Conservation (phyloP, 2,329 filamentous ascomycete species). For the Xenosphaeropsis pyriputrescens region DNA sequence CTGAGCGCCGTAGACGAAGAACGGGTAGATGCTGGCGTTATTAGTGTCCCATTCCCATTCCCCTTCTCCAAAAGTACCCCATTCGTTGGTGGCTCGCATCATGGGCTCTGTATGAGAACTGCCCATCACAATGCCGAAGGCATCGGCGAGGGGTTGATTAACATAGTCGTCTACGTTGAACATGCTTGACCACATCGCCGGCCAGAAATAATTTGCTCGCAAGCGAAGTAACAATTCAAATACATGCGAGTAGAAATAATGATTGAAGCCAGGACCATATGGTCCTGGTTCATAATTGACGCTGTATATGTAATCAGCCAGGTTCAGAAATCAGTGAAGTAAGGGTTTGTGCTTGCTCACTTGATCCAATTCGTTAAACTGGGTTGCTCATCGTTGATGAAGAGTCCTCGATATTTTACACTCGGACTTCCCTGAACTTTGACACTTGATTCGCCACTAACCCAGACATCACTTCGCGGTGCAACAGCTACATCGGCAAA, state of each 20-base stretch:
- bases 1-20: slow-evolving; percentile 51
- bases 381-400: slow-evolving; percentile 46
- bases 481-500: slow-evolving; percentile 37
- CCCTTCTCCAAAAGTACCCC: slow-evolving; percentile 33
- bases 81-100: slow-evolving; percentile 45
- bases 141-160: slow-evolving; percentile 55
- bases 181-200: slow-evolving; percentile 55
- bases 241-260: slow-evolving; percentile 53
- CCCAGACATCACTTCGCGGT: slow-evolving; percentile 28
- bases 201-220: slow-evolving; percentile 64
- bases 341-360: slow-evolving; percentile 6
- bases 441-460: slow-evolving; percentile 17
- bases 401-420: slow-evolving; percentile 42
- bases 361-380: slow-evolving; percentile 48
- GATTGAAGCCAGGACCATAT: slow-evolving; percentile 30
- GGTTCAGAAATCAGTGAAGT: no score
- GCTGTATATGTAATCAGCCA: slow-evolving; percentile 13
- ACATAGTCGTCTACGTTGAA: slow-evolving; percentile 56
- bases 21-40: slow-evolving; percentile 51
- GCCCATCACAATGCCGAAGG: slow-evolving; percentile 60
- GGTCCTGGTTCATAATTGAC: slow-evolving; percentile 25
- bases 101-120: slow-evolving; percentile 64
- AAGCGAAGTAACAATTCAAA: slow-evolving; percentile 58
- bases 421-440: slow-evolving; percentile 33
- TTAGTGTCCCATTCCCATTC: slow-evolving; percentile 58